Base-by-base conservation (phyloP, 2,329 filamentous ascomycete genomes). In the Penicillium sp. region DNA sequence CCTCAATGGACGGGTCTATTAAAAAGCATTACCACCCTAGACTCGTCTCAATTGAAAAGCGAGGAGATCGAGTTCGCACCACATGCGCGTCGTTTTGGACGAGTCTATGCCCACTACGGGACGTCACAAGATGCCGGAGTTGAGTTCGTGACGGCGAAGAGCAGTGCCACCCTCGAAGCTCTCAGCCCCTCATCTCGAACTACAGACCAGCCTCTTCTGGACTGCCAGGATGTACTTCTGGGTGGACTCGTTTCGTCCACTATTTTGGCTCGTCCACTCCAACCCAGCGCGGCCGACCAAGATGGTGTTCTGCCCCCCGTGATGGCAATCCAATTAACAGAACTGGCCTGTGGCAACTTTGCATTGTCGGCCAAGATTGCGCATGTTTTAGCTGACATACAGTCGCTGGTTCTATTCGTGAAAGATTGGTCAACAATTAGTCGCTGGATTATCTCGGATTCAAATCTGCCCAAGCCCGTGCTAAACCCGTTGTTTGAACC, bases 1-100 rank as follows among this genome's bases (percentile, higher is more conserved):
- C 73, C 71, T 3, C 76, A 77, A 48, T 77, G 70, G 60, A 63
- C 71, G 33, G 75, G 76, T 4, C 72, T 73, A 41, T 60, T 79
- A 1, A 65, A 67, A 20, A 50, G 51, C 20, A 54, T 56, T 6
- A 16, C 42, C 3, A 50, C 53, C 16, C 33, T 56, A 2, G 27
- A 51, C 16, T 13, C 42, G 8, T 14, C 48, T 13, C 5, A 56
- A 20, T 10, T 48, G 5, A n/a, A 28, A 28, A 38, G 11, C 2
- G 40, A 56, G 16, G 38, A 49, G n/a, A 7, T 25, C 25, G 16
- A 40, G 13, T 55, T 45, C 36, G 53, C 35, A 44, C 51, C 42
- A n/a, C 48, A 58, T 40, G 56, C 44, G 3, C 57, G 55, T 33
- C 63, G 60, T 3, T 64, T 51, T 72, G 70, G 69, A 67, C 71